phyloP scores from a whole-genome alignment of 177 flowering plant genomes.

The Vitis hybrid region DNA sequence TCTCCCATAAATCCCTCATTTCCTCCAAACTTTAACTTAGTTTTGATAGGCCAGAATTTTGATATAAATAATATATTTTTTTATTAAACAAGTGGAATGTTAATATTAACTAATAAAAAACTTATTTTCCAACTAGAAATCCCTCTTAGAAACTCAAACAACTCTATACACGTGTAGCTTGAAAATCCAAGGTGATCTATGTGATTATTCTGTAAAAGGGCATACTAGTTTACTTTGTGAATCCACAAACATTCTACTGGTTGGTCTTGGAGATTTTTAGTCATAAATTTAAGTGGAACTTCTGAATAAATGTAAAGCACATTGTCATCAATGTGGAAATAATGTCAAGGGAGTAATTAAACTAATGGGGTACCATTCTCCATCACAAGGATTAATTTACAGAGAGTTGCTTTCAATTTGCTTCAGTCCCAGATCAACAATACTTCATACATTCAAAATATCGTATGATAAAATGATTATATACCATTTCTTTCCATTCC shows the following conservation, averaged over 20 bases:
- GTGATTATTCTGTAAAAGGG: not conserved
- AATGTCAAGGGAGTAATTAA: too few species aligned
- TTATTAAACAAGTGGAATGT: not conserved
- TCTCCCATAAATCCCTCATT: too few species aligned
- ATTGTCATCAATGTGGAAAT: conserved; percentile 1
- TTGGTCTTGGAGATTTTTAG: not conserved
- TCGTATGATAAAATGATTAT: not conserved
- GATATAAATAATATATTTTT: not conserved
- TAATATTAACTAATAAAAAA: not conserved
- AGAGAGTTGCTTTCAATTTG: not conserved
- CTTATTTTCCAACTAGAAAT: not conserved
- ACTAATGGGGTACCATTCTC: too few species aligned
- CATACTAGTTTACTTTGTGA: not conserved
- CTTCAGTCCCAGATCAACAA: conserved; percentile 2
- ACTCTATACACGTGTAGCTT: too few species aligned
- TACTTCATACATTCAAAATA: not conserved
- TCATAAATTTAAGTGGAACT: not conserved
- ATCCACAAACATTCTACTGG: not conserved
- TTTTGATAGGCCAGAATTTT: too few species aligned
- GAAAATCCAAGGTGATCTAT: not conserved
- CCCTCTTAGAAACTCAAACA: not conserved
- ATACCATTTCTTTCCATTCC: conserved; percentile 95
- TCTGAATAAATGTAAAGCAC: too few species aligned
- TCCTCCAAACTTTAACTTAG: too few species aligned
- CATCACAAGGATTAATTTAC: conserved; percentile 3